A percentile compares a stretch with the other conserved stretches of the same genome.
phyloP scores from a whole-genome alignment of 169 alveolate species.

The Plasmodium ovale region DNA sequence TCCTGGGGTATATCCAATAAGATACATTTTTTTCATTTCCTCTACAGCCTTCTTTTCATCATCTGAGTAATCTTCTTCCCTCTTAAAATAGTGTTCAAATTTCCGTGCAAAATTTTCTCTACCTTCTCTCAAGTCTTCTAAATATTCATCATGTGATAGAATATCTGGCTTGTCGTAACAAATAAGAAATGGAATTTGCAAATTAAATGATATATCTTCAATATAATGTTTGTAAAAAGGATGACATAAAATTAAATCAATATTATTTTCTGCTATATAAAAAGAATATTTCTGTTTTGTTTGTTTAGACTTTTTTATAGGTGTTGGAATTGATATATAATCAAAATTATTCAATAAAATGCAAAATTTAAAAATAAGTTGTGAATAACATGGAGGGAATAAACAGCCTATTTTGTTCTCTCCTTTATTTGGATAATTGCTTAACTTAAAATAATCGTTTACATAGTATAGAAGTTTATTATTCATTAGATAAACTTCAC shows the following conservation, averaged over 20 bases:
- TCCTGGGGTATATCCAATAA: background rate
- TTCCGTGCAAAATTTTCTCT: conserved; percentile 19
- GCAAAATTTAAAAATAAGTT: conserved; percentile 53
- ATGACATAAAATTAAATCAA: conserved; percentile 71
- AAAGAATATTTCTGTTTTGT: conserved; percentile 65
- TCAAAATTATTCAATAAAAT: conserved; percentile 61
- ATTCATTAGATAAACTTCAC: conserved; percentile 48
- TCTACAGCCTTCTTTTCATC: background rate
- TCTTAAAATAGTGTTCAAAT: conserved; percentile 4
- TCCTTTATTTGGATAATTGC: background rate
- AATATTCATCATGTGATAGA: conserved; percentile 57
- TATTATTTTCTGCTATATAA: conserved; percentile 66
- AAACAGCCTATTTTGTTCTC: conserved; percentile 46
- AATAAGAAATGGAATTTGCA: conserved; percentile 70
- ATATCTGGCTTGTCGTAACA: conserved; percentile 75
- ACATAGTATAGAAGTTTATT: conserved; percentile 58
- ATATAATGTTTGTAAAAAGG: conserved; percentile 74
- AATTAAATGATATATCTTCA: conserved; percentile 58
- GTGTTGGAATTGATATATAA: conserved; percentile 67
- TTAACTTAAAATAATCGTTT: conserved; percentile 51
- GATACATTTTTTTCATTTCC: background rate
- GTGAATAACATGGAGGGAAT: conserved; percentile 75
- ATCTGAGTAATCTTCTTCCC: background rate
- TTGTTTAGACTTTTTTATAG: conserved; percentile 64
- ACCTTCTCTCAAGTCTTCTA: conserved; percentile 64